Evolutionary conservation across 768 basidiomycete species (phyloP).

Genomic region (Dictyophora rubrovolvata): DNA sequence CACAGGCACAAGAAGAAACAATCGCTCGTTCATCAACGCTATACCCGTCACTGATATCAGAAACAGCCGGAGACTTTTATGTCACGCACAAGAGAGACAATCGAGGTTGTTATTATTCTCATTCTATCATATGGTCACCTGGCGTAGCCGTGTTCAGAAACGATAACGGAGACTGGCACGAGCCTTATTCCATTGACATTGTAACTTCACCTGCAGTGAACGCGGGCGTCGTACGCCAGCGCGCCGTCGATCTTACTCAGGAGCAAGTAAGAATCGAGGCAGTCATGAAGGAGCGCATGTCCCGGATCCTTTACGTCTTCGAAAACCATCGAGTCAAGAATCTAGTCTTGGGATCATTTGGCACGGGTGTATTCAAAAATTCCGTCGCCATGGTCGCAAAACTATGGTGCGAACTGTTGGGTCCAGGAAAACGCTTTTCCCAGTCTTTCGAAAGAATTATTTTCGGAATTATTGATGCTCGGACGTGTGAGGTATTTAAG

Average conservation of each 20-base stretch:
- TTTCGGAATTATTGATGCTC: conserved; percentile 53
- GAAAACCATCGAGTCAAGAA: conserved; percentile 48
- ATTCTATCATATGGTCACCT: conserved; percentile 71
- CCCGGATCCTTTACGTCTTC: conserved; percentile 52
- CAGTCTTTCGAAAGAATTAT: conserved; percentile 50
- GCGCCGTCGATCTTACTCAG: conserved; percentile 14
- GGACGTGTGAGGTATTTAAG: conserved; percentile 36
- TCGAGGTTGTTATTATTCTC: conserved; percentile 55
- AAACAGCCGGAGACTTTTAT: conserved; percentile 51
- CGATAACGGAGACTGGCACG: conserved; percentile 46
- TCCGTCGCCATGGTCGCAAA: conserved; percentile 44
- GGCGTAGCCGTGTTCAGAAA: conserved; percentile 50
- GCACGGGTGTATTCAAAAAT: conserved; percentile 71
- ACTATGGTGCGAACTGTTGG: conserved; percentile 56
- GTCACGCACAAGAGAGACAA: conserved; percentile 36
- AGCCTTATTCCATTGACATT: conserved; percentile 53
- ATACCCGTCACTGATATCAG: conserved; percentile 49
- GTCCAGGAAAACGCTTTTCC: conserved; percentile 42
- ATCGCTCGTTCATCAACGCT: conserved; percentile 69
- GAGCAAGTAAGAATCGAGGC: conserved; percentile 34
- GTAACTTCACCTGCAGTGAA: conserved; percentile 71
- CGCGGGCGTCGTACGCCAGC: conserved; percentile 38
- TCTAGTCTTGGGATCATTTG: conserved; percentile 65
- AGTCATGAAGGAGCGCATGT: conserved; percentile 65
- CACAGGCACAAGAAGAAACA: conserved; percentile 73